Conservation (phyloP, 148 eudicot species). For the Chenopodium suecicum region DNA sequence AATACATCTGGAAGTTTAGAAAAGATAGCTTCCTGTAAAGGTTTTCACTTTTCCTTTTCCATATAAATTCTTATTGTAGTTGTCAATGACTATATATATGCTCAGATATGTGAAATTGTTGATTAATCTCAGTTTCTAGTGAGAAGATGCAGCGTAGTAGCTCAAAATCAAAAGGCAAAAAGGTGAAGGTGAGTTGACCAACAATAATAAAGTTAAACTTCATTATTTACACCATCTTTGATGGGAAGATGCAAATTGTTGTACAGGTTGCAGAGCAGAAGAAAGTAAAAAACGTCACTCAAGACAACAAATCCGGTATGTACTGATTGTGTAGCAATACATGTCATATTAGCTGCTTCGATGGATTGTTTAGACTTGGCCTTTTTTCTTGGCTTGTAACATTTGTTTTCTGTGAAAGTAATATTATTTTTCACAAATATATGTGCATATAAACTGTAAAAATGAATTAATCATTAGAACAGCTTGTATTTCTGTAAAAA, state of each 20-base stretch:
- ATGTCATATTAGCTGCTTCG: background rate
- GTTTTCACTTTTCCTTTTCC: constrained; percentile 22
- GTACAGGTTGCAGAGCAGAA: constrained; percentile 35
- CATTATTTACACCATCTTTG: background rate
- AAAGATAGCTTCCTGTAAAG: constrained; percentile 31
- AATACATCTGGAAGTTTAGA: constrained; percentile 22
- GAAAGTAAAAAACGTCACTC: constrained; percentile 14
- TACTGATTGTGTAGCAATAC: background rate
- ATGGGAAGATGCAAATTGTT: constrained; percentile 18
- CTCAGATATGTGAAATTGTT: constrained; percentile 21
- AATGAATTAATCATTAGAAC: too few relatives aligned
- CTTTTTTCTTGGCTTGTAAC: background rate
- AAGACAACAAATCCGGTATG: constrained; percentile 20
- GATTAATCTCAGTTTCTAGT: constrained; percentile 35
- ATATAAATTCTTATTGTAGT: constrained; percentile 8
- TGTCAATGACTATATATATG: background rate
- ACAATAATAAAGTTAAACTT: background rate
- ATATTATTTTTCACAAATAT: background rate
- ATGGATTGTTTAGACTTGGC: background rate
- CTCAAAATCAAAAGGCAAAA: constrained; percentile 27
- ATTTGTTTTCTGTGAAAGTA: background rate
- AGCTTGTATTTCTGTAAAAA: background rate
- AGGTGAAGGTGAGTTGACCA: constrained; percentile 23
- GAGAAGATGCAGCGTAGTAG: constrained; percentile 24
- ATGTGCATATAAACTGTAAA: background rate